Evolutionary conservation across 257 asterid species (phyloP).

Genomic region (Nemophila menziesii): DNA sequence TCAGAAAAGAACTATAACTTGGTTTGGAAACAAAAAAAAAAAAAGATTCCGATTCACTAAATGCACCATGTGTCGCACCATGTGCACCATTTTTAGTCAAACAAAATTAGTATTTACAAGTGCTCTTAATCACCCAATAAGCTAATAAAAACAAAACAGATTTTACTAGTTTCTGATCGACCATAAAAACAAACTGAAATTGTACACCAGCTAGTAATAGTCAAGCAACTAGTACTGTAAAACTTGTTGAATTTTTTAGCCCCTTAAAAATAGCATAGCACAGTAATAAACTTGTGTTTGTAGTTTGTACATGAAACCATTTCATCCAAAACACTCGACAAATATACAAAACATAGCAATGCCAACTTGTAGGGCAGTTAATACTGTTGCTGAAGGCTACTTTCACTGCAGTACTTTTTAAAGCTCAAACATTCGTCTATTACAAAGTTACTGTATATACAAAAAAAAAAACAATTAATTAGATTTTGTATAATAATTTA

Average conservation of each 20-base stretch:
- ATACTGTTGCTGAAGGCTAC: constrained; percentile 20
- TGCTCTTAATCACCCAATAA: too few species aligned
- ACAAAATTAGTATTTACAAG: too few species aligned
- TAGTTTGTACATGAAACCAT: background rate
- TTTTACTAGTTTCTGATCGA: too few species aligned
- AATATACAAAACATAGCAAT: background rate
- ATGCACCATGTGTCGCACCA: background rate
- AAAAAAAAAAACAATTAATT: background rate
- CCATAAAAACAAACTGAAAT: too few species aligned
- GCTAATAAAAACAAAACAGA: too few species aligned
- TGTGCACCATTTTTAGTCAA: background rate
- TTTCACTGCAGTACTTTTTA: constrained; percentile 78
- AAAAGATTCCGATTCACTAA: background rate
- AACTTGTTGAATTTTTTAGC: too few species aligned
- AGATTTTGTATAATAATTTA: background rate
- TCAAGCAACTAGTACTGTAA: too few species aligned
- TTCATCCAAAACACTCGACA: background rate
- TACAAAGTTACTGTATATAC: constrained; percentile 51
- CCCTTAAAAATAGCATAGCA: too few species aligned
- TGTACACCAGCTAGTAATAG: too few species aligned
- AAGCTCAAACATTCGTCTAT: constrained; percentile 68
- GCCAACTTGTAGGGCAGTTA: background rate
- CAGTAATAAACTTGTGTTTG: too few species aligned
- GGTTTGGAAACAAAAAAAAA: background rate
- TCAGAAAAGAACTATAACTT: too few species aligned